These are phyloP conservation scores for Globisporangium perplexum DNA, from an alignment of 352 stramenopile genomes.

Conservation along the genomic window DNA sequence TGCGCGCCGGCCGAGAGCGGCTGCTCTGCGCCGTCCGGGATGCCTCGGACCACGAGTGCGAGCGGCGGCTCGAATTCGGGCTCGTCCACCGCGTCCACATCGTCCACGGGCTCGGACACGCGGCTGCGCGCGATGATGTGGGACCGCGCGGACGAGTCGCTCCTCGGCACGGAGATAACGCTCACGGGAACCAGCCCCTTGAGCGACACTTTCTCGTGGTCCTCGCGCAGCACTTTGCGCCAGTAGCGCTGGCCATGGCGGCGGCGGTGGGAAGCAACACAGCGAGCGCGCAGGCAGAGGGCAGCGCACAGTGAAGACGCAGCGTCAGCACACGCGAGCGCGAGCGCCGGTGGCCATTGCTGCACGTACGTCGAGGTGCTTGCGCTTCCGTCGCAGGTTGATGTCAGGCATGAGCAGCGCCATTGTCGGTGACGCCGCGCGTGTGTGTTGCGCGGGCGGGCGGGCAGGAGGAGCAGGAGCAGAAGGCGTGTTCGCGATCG, in stretches of 20 bases:
- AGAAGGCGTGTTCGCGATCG: neutral
- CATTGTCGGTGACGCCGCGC: conserved; percentile 20
- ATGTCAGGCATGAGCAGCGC: conserved; percentile 63
- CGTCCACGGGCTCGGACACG: conserved; percentile 5
- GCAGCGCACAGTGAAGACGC: too few relatives aligned
- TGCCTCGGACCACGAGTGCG: conserved; percentile 9
- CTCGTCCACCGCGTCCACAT: conserved; percentile 11
- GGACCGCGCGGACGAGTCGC: conserved; percentile 12
- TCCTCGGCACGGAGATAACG: conserved; percentile 13
- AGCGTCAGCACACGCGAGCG: neutral
- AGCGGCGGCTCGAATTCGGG: conserved; percentile 13
- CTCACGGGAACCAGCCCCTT: conserved; percentile 15
- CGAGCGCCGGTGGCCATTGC: neutral
- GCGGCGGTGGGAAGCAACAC: too few relatives aligned
- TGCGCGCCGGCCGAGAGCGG: neutral
- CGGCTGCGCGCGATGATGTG: conserved; percentile 17
- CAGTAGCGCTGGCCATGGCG: conserved; percentile 34
- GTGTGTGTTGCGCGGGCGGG: neutral
- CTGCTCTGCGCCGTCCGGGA: conserved; percentile 2
- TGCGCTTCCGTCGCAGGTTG: conserved; percentile 56
- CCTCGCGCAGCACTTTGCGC: conserved; percentile 26
- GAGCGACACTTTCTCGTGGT: conserved; percentile 23
- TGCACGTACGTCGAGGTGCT: conserved; percentile 41
- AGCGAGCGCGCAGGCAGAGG: neutral
- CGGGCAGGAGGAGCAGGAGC: neutral